Conservation (phyloP, 1,139 yeast species). For the Nakaseomyces bracarensis region DNA sequence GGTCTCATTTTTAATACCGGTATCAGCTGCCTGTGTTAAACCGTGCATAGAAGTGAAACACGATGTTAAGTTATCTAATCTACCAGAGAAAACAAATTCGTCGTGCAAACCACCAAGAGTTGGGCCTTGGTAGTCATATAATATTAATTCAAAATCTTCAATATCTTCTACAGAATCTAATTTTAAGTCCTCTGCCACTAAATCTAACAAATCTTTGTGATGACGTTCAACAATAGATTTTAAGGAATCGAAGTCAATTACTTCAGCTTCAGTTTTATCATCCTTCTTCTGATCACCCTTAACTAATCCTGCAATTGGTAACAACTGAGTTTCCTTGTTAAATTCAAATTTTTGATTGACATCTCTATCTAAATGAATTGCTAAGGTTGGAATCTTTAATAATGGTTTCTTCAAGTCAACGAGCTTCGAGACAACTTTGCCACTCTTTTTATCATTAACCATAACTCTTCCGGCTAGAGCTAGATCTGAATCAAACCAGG, state of each 20-base stretch:
- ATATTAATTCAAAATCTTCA: slow-evolving; percentile 85
- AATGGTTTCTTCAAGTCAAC: slow-evolving; percentile 78
- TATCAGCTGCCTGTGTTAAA: slow-evolving; percentile 46
- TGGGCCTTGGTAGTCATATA: slow-evolving; percentile 78
- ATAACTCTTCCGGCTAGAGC: slow-evolving; percentile 89
- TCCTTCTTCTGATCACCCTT: slow-evolving; percentile 33
- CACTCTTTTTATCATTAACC: slow-evolving; percentile 43
- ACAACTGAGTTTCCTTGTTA: slow-evolving; percentile 77
- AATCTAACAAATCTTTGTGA: slow-evolving; percentile 55
- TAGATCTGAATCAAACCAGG: slow-evolving; percentile 85
- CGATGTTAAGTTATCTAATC: slow-evolving; percentile 83
- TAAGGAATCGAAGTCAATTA: slow-evolving; percentile 51
- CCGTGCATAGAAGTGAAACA: slow-evolving; percentile 75
- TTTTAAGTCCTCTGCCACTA: slow-evolving; percentile 58
- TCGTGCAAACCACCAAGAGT: slow-evolving; percentile 80
- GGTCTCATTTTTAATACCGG: slow-evolving; percentile 37
- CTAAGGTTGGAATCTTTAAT: slow-evolving; percentile 86
- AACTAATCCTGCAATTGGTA: slow-evolving; percentile 78
- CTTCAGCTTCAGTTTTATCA: slow-evolving; percentile 30
- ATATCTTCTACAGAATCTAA: slow-evolving; percentile 45
- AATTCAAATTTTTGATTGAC: slow-evolving; percentile 75
- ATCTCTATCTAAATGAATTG: slow-evolving; percentile 81
- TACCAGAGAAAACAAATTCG: slow-evolving; percentile 88
- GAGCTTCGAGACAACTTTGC: slow-evolving; percentile 52
- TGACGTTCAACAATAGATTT: slow-evolving; percentile 66